Conservation (phyloP, 2,329 filamentous ascomycete genomes). For the Camillea tinctor region DNA sequence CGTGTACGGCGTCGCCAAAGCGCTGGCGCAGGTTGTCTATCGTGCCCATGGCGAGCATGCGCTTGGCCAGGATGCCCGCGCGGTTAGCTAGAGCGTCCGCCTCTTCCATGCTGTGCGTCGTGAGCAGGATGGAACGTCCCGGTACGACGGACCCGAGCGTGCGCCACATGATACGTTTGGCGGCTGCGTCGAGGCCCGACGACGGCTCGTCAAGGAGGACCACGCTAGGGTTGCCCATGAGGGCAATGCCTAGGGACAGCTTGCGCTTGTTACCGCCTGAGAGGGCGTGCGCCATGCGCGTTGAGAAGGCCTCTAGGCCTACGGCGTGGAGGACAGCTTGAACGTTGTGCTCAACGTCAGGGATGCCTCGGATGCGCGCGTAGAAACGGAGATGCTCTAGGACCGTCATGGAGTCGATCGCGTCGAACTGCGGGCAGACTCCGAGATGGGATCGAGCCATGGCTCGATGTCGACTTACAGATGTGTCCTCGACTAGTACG, state of each 20-base stretch:
- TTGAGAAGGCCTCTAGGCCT: conserved; percentile 67
- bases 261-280: conserved; percentile 96
- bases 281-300: conserved; percentile 74
- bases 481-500: conserved; percentile 75
- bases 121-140: conserved; percentile 81
- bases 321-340: conserved; percentile 76
- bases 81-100: conserved; percentile 82
- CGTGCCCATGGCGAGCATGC: conserved; percentile 82
- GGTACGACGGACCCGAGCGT: conserved; percentile 72
- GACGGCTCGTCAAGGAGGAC: conserved; percentile 87
- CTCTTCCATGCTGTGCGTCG: conserved; percentile 95
- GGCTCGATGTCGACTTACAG: conserved; percentile 70
- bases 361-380: conserved; percentile 76
- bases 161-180: conserved; percentile 91
- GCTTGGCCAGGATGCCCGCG: conserved; percentile 80
- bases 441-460: conserved; percentile 75
- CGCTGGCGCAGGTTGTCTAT: conserved; percentile 68
- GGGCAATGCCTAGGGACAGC: conserved; percentile 79
- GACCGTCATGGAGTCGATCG: conserved; percentile 89
- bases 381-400: conserved; percentile 86
- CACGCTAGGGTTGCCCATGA: conserved; percentile 89
- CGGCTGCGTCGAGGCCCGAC: conserved; percentile 84
- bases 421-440: conserved; percentile 88
- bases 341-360: conserved; percentile 75
- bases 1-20: conserved; percentile 76